A percentile compares a stretch with the other conserved stretches of the same genome.
Evolutionary conservation across 208 protist genomes (phyloP).

Genomic region (Trichomonas tenax): DNA sequence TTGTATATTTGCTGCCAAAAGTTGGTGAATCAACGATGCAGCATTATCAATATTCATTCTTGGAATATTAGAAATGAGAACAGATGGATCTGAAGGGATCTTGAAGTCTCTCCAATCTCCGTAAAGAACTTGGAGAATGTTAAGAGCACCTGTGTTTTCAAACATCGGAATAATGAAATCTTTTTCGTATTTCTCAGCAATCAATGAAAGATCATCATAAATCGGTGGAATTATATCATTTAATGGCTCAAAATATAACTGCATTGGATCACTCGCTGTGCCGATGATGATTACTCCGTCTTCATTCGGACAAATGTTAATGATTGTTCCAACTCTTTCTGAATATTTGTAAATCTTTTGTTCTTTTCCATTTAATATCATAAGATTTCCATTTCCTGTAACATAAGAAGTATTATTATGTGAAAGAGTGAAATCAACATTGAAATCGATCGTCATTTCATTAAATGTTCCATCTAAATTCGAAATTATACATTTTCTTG

Average conservation of each 20-base stretch:
- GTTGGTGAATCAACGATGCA: not conserved
- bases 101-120: not conserved
- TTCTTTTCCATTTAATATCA: not conserved
- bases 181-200: not conserved
- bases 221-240: not conserved
- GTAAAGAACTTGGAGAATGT: not conserved
- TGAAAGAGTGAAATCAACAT: not conserved
- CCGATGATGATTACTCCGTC: not conserved
- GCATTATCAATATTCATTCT: not conserved
- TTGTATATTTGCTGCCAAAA: not conserved
- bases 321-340: not conserved
- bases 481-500: not conserved
- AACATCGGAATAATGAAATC: not conserved
- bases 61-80: not conserved
- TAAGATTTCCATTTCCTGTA: not conserved
- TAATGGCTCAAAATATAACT: not conserved
- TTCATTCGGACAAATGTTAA: not conserved
- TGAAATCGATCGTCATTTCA: not conserved
- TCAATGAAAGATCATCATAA: not conserved
- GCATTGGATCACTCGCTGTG: not conserved
- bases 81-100: not conserved
- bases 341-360: not conserved
- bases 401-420: not conserved
- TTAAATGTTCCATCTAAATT: not conserved
- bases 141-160: not conserved